Evolutionary conservation across 768 basidiomycete genomes (phyloP).

Genomic region (Lactarius evosmus): DNA sequence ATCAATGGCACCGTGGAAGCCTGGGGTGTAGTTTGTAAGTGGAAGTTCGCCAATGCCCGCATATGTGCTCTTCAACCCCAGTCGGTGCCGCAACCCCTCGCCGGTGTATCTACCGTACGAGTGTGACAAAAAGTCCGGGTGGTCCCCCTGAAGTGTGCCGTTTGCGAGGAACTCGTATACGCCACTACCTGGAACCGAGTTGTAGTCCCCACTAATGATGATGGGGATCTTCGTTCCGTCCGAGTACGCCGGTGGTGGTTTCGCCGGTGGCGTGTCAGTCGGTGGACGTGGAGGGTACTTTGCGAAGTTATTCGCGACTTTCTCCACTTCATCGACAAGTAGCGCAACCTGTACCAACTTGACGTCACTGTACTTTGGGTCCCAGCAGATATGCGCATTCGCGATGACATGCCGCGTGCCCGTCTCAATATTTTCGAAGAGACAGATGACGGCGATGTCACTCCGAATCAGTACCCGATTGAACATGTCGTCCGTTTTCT

Average conservation of each 20-base stretch:
- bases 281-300: constrained; percentile 69
- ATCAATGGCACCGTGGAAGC: constrained; percentile 84
- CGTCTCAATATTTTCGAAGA: constrained; percentile 83
- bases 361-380: constrained; percentile 89
- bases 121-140: constrained; percentile 90
- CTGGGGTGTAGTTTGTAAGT: constrained; percentile 88
- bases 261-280: constrained; percentile 39
- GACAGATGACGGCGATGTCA: constrained; percentile 82
- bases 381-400: constrained; percentile 93
- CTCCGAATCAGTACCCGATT: constrained; percentile 95
- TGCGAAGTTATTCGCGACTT: constrained; percentile 81
- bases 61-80: constrained; percentile 86
- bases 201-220: constrained; percentile 94
- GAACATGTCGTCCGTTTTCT: constrained; percentile 99
- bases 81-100: constrained; percentile 76
- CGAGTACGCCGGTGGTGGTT: constrained; percentile 64
- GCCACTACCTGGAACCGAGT: constrained; percentile 81
- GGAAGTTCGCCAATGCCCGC: constrained; percentile 55
- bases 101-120: constrained; percentile 90
- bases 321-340: constrained; percentile 89
- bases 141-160: constrained; percentile 66
- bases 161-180: constrained; percentile 87
- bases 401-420: constrained; percentile 86
- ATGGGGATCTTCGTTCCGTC: constrained; percentile 89
- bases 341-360: constrained; percentile 96